Base-by-base conservation (phyloP, 495 filamentous ascomycete genomes). In the Trichoderma gamsii region DNA sequence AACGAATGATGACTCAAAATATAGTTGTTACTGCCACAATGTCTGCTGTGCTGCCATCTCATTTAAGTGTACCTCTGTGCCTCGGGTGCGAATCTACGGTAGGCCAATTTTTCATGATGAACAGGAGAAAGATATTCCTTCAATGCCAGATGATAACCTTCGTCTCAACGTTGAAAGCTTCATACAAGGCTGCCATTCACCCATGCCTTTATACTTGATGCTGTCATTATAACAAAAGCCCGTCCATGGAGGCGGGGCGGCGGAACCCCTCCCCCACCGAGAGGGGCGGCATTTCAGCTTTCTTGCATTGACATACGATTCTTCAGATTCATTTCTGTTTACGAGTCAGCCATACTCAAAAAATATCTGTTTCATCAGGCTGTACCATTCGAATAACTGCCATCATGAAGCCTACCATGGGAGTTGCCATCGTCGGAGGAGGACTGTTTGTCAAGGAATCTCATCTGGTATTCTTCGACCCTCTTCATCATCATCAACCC, bases 381-480 rank as follows among this genome's bases (percentile, higher is more conserved):
- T 9, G 35, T 49, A 16, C 21, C 59, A 4, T 4, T 35, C 23
- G 35, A 21, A 52, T 18, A 3, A 23, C n/a, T 52, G 18, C 27
- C 65, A 66, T 51, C 65, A 68, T 64, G 59, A 9, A 41, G 15
- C 23, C 65, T 5, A 61, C 67, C 9, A 68, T 68, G 21, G 67
- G 67, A 38, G 49, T 91, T 27, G 89, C 89, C 16, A 83, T 91
- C n/a, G 83, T 91, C 51, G 89, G 88, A 35, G 86, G 85, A 70
- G 89, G 89, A 74, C 82, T 80, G 72, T 79, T 81, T 63, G 79
- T 74, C 25, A 74, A 69, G 51, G 76, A 79, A 64, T 72, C 80
- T 63, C 82, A 85, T 68, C 72, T 82, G 29, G 77, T 80, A 66
- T 66, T 76, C 70, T n/a, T 12, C 13, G 21, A 16, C 5, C 13